These are phyloP conservation scores for Ogataea dorogensis DNA, from an alignment of 805 yeast genomes.

Conservation along the genomic window DNA sequence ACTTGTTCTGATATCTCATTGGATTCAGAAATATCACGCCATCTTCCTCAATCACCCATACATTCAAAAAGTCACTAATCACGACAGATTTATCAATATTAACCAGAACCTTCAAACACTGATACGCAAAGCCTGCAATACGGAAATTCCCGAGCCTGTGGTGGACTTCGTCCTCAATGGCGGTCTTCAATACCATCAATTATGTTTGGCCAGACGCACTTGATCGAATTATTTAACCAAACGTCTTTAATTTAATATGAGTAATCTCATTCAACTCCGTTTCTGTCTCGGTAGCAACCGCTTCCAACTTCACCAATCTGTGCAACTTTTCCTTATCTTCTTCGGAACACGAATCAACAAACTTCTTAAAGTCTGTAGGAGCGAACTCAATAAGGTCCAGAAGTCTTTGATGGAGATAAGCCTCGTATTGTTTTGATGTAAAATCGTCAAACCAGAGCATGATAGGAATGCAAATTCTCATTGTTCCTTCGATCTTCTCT, in stretches of 20 bases:
- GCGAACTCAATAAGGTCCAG: slow-evolving; percentile 45
- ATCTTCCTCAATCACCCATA: slow-evolving; percentile 1
- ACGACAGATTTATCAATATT: slow-evolving; percentile 3
- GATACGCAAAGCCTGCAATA: background rate
- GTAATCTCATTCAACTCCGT: slow-evolving; percentile 18
- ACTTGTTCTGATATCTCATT: slow-evolving; percentile 1
- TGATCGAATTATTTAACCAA: slow-evolving; percentile 30
- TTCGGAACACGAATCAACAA: slow-evolving; percentile 38
- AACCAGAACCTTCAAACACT: too few relatives aligned
- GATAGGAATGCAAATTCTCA: slow-evolving; percentile 32
- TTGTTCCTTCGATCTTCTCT: slow-evolving; percentile 32
- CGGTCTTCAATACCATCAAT: slow-evolving; percentile 20
- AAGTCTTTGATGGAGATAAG: slow-evolving; percentile 47
- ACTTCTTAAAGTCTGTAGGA: slow-evolving; percentile 48
- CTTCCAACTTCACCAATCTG: slow-evolving; percentile 38
- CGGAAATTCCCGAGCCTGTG: slow-evolving; percentile 7
- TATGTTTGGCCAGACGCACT: slow-evolving; percentile 21
- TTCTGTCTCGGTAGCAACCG: slow-evolving; percentile 15
- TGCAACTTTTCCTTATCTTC: slow-evolving; percentile 44
- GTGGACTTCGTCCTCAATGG: slow-evolving; percentile 13
- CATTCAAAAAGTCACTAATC: slow-evolving; percentile 1
- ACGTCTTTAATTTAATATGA: slow-evolving; percentile 53
- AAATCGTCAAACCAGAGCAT: slow-evolving; percentile 32
- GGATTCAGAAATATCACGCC: slow-evolving; percentile 1
- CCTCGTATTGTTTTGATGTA: slow-evolving; percentile 25